Percentiles rank a stretch among this genome's conserved stretches.
Evolutionary conservation across 2,329 filamentous ascomycete genomes (phyloP).

Genomic region (Cordyceps pruinosa): DNA sequence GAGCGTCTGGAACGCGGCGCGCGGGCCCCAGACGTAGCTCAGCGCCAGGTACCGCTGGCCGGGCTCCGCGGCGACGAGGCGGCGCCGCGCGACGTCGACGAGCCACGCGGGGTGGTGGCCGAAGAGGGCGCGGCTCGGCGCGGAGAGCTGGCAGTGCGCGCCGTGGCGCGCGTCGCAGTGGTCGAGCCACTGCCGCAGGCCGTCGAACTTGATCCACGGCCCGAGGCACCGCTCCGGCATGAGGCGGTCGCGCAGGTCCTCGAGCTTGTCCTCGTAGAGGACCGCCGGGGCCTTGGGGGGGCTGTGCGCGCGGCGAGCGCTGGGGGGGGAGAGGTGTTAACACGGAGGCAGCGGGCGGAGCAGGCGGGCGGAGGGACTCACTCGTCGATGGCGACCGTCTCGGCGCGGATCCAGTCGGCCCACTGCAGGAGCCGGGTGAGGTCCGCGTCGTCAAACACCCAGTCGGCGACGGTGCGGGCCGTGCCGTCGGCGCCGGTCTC

Average conservation of each 20-base stretch:
- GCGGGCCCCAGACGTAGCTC: slow-evolving; percentile 18
- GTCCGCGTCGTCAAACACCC: background rate
- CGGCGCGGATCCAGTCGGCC: background rate
- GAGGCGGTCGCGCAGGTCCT: slow-evolving; percentile 7
- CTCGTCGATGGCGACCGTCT: background rate
- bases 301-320: background rate
- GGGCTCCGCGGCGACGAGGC: slow-evolving; percentile 1
- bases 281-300: slow-evolving; percentile 1
- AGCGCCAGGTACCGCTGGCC: slow-evolving; percentile 15
- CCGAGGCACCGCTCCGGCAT: slow-evolving; percentile 10
- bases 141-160: slow-evolving; percentile 1
- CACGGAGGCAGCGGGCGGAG: background rate
- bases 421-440: background rate
- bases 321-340: background rate
- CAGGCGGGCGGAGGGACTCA: background rate
- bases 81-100: slow-evolving; percentile 2
- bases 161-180: slow-evolving; percentile 4
- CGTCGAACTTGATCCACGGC: slow-evolving; percentile 2
- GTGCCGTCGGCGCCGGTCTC: background rate
- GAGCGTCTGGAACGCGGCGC: slow-evolving; percentile 2
- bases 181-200: slow-evolving; percentile 9
- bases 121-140: background rate
- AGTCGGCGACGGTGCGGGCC: background rate
- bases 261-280: slow-evolving; percentile 10
- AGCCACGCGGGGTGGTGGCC: slow-evolving; percentile 7